Base-by-base conservation (phyloP, 257 asterid species). In the Nicotiana tomentosiformis region DNA sequence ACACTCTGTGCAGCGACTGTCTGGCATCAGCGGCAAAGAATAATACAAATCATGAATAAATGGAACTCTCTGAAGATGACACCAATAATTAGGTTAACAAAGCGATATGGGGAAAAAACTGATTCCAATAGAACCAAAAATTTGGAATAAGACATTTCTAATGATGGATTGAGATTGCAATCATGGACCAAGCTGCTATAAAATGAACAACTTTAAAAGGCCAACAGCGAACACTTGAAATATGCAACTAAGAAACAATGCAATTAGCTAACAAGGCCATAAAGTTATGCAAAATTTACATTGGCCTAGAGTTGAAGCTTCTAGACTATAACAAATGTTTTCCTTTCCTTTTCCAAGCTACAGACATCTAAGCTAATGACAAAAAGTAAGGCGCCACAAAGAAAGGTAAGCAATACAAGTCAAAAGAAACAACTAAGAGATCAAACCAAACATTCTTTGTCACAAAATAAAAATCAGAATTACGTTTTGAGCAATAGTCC, bases 1-100 rank as follows among this genome's bases (percentile, higher is more conserved):
- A 33, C 70, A 29, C 68, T 70, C 80, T 69, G 85, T 68, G 82
- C 89, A 64, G 82, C 53, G 85, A 84, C 90, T 70, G 78, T 84
- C 93, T 90, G 84, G 29, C 86, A 76, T 76, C 61, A 35, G 67
- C 6, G 4, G 17, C 77, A 37, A 80, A 77, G 32, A 83, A 77
- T 37, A 10, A 64, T 68, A 80, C 8, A 67, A 51, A 18, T 7
- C 65, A 68, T 17, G 39, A 35, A 66, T 76, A 26, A 53, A 76
- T 51, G 46, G 37, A 76, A 76, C 43, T 6, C 78, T 18, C n/a
- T 20, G 74, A 61, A 60, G 43, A 23, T 79, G 46, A 79, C 74
- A 68, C 77, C 83, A 62, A 43, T 30, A 66, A 17, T 66, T 51
- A 51, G 66, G 62, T n/a, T 74, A 74, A 30, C 43, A 74, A 74